phyloP scores from a whole-genome alignment of 106 monocot species.

The Platanthera guangdongensis region DNA sequence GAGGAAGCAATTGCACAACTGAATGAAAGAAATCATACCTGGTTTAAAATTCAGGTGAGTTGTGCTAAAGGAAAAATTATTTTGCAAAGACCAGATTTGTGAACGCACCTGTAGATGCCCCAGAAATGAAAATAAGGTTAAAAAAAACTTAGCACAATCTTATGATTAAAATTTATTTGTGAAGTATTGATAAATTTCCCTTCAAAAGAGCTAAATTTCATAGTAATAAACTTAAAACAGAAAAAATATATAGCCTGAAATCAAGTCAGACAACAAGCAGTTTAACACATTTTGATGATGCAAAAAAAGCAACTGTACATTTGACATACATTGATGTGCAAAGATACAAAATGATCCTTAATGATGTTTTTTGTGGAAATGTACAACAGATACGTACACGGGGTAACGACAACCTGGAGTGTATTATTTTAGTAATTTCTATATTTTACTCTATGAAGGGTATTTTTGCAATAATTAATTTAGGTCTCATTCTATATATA shows the following conservation, averaged over 20 bases:
- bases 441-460: no score
- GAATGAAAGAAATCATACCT: conserved; percentile 4
- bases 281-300: neutral
- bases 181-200: neutral
- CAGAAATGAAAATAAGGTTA: neutral
- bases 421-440: no score
- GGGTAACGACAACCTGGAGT: no score
- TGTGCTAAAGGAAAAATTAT: neutral
- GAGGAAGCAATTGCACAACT: neutral
- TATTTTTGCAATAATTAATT: no score
- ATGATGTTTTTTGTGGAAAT: neutral
- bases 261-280: neutral
- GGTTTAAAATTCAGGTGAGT: neutral
- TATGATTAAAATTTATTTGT: neutral
- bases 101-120: neutral
- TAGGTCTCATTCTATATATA: no score
- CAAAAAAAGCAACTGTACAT: neutral
- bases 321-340: neutral
- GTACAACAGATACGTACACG: neutral
- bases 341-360: neutral
- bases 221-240: neutral
- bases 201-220: neutral
- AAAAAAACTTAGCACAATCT: neutral
- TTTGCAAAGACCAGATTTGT: conserved; percentile 1
- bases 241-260: neutral